phyloP scores from a whole-genome alignment of 192 early-diverging fungal species.

The Gamsiella multidivaricata region DNA sequence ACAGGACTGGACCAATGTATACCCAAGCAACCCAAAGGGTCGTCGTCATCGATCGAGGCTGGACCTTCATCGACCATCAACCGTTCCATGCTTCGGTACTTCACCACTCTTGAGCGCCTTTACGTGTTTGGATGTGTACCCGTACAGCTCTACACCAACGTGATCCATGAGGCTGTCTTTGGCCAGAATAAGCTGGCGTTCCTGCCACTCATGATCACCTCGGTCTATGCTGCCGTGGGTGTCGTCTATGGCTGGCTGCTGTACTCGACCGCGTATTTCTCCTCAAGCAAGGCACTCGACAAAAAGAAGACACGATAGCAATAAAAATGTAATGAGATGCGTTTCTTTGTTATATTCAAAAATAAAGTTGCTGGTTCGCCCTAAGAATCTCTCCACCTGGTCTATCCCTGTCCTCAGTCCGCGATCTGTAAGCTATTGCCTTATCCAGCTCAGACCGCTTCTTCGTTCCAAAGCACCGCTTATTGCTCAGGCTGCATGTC shows the following conservation, averaged over 20 bases:
- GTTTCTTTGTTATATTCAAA: neutral
- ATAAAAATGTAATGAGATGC: neutral
- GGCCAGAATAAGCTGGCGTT: constrained; percentile 70
- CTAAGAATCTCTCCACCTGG: too few relatives aligned
- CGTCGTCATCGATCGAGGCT: neutral
- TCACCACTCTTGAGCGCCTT: constrained; percentile 57
- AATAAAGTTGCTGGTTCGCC: neutral
- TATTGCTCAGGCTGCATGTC: constrained; percentile 56
- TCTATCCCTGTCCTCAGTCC: too few relatives aligned
- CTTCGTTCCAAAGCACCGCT: neutral
- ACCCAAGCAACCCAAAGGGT: constrained; percentile 22
- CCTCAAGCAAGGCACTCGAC: constrained; percentile 30
- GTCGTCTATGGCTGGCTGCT: constrained; percentile 76
- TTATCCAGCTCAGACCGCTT: too few relatives aligned
- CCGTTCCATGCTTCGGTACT: constrained; percentile 25
- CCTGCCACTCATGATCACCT: constrained; percentile 83
- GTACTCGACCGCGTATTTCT: constrained; percentile 56
- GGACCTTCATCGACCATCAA: neutral
- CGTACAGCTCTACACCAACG: constrained; percentile 65
- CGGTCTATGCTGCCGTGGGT: constrained; percentile 81
- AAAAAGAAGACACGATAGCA: constrained; percentile 40
- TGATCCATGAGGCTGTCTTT: constrained; percentile 67
- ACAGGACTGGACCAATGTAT: constrained; percentile 50
- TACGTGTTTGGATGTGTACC: constrained; percentile 68
- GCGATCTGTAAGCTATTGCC: too few relatives aligned